These are phyloP conservation scores for Pseudophaeomoniella oleicola DNA, from an alignment of 2,329 filamentous ascomycete species.

Conservation along the genomic window DNA sequence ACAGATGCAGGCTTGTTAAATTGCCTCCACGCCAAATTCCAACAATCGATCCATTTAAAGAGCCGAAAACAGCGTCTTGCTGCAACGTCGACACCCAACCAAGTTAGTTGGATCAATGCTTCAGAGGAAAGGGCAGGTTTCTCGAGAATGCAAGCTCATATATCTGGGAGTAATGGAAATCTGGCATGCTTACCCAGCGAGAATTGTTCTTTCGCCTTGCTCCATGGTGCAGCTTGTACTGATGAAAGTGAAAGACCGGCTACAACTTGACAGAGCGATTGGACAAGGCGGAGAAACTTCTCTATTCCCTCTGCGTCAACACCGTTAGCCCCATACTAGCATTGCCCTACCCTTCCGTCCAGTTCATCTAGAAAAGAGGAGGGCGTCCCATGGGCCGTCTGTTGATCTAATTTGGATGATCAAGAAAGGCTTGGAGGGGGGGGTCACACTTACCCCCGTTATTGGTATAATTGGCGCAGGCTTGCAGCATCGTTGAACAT, in stretches of 20 bases:
- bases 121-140: neutral
- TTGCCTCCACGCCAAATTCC: constrained; percentile 34
- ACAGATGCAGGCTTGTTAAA: constrained; percentile 15
- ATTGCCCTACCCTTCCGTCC: too few relatives aligned
- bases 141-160: neutral
- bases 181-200: neutral
- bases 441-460: too few relatives aligned
- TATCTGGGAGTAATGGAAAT: neutral
- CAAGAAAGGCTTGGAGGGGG: too few relatives aligned
- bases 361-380: too few relatives aligned
- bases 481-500: too few relatives aligned
- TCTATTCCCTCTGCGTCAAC: neutral
- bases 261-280: neutral
- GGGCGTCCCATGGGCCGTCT: too few relatives aligned
- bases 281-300: neutral
- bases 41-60: constrained; percentile 52
- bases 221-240: neutral
- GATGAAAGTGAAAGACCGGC: neutral
- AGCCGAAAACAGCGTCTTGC: constrained; percentile 51
- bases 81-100: constrained; percentile 13
- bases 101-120: too few relatives aligned
- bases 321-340: too few relatives aligned
- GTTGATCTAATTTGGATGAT: too few relatives aligned
- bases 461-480: too few relatives aligned
- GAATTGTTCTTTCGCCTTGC: neutral